A percentile compares a stretch with the other conserved stretches of the same genome.
phyloP scores from a whole-genome alignment of 345 rosid species.

The Linum tenue region DNA sequence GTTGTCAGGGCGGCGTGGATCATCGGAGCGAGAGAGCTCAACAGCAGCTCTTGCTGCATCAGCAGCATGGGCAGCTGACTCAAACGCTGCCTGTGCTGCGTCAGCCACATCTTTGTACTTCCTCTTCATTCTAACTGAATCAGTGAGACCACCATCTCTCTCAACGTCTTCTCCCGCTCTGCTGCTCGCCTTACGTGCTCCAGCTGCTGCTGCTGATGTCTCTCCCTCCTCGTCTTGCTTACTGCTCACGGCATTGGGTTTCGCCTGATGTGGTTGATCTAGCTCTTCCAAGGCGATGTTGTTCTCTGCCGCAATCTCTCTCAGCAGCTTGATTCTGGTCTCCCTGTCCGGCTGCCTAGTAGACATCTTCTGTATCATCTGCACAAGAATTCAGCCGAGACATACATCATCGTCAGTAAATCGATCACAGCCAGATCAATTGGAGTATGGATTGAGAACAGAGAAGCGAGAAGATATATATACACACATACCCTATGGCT shows the following conservation, averaged over 20 bases:
- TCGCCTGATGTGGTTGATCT: slow-evolving; percentile 35
- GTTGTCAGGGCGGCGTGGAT: slow-evolving; percentile 33
- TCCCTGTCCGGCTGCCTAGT: slow-evolving; percentile 44
- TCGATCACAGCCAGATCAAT: background rate
- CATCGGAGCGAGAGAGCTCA: slow-evolving; percentile 62
- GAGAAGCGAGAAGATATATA: background rate
- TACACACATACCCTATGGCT: slow-evolving; percentile 38
- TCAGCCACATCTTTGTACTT: slow-evolving; percentile 80
- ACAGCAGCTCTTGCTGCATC: slow-evolving; percentile 90
- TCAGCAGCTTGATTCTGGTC: slow-evolving; percentile 46
- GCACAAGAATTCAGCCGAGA: background rate
- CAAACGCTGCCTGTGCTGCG: slow-evolving; percentile 93
- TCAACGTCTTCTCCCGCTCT: slow-evolving; percentile 7
- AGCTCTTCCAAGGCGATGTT: slow-evolving; percentile 40
- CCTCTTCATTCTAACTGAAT: slow-evolving; percentile 26
- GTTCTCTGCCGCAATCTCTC: slow-evolving; percentile 63
- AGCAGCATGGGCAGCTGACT: slow-evolving; percentile 81
- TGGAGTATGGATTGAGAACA: background rate
- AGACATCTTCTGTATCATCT: slow-evolving; percentile 57
- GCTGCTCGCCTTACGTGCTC: too few species aligned
- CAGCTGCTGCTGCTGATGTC: slow-evolving; percentile 3
- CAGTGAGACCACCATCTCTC: slow-evolving; percentile 19
- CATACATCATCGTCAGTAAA: background rate
- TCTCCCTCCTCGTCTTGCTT: slow-evolving; percentile 4
- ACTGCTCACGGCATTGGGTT: background rate